A percentile compares a stretch with the other conserved stretches of the same genome.
phyloP scores from a whole-genome alignment of 2,329 filamentous ascomycete species.

The Aspergillus unguis region DNA sequence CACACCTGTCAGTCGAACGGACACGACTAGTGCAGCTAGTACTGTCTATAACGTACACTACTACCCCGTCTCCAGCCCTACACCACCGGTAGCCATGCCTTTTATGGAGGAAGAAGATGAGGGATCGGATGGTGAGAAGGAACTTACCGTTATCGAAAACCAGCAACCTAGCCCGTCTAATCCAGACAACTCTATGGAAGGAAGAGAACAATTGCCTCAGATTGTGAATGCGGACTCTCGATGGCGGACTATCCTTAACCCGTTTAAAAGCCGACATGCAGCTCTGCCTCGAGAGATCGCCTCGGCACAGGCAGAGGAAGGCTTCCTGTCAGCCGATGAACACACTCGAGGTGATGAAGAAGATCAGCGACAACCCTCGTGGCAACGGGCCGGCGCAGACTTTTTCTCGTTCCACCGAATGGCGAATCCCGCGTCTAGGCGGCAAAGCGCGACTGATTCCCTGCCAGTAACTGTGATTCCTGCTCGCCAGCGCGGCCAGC shows the following conservation, averaged over 20 bases:
- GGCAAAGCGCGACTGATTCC: constrained; percentile 36
- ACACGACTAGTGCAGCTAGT: constrained; percentile 61
- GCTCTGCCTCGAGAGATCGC: constrained; percentile 60
- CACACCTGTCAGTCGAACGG: constrained; percentile 58
- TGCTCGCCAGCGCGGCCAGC: constrained; percentile 52
- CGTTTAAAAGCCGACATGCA: constrained; percentile 57
- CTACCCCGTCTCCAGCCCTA: constrained; percentile 52
- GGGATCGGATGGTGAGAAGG: constrained; percentile 24
- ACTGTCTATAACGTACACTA: constrained; percentile 64
- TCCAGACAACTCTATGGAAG: constrained; percentile 20
- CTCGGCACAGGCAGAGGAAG: constrained; percentile 51
- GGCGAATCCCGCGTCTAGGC: constrained; percentile 38
- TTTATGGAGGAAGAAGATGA: constrained; percentile 34
- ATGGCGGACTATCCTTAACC: constrained; percentile 54
- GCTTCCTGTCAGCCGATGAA: constrained; percentile 16
- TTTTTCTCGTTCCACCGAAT: constrained; percentile 50
- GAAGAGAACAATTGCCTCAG: constrained; percentile 31
- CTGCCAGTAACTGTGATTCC: constrained; percentile 61
- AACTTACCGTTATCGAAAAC: constrained; percentile 16
- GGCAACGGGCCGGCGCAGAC: constrained; percentile 33
- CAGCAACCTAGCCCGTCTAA: constrained; percentile 11
- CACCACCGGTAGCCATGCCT: constrained; percentile 39
- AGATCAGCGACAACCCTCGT: constrained; percentile 42
- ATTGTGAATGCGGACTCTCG: constrained; percentile 31
- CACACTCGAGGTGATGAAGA: constrained; percentile 42